Evolutionary conservation across 306 rosid genomes (phyloP).

Genomic region (Casuarina cunninghamiana): DNA sequence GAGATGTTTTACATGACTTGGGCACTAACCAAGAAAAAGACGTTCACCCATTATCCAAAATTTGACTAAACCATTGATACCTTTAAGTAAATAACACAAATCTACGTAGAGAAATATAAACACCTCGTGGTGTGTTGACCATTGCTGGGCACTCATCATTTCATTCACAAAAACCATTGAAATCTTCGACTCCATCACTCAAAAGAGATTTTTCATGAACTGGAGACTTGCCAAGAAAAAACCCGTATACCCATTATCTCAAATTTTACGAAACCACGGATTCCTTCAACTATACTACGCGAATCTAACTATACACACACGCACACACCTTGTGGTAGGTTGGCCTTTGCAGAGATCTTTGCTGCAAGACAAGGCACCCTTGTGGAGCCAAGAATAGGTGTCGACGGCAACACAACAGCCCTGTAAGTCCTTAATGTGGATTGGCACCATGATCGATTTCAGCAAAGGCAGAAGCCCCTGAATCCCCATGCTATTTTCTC

Average conservation of each 20-base stretch:
- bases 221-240: neutral
- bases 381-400: conserved; percentile 97
- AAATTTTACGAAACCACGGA: neutral
- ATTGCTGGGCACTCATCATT: too few species aligned
- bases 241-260: neutral
- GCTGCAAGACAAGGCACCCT: conserved; percentile 94
- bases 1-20: too few species aligned
- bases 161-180: neutral
- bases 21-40: too few species aligned
- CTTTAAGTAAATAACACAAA: too few species aligned
- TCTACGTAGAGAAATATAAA: too few species aligned
- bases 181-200: neutral
- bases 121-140: too few species aligned
- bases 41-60: too few species aligned
- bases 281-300: neutral
- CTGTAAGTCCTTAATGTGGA: conserved; percentile 73
- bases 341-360: conserved; percentile 73
- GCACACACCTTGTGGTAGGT: conserved; percentile 70
- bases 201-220: neutral
- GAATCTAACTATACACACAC: neutral
- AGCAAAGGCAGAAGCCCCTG: conserved; percentile 83
- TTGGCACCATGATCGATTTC: conserved; percentile 83
- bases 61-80: too few species aligned
- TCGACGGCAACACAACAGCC: conserved; percentile 73
- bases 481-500: conserved; percentile 64